Conservation (phyloP, 2,329 filamentous ascomycete species). For the Exserohilum turcica region DNA sequence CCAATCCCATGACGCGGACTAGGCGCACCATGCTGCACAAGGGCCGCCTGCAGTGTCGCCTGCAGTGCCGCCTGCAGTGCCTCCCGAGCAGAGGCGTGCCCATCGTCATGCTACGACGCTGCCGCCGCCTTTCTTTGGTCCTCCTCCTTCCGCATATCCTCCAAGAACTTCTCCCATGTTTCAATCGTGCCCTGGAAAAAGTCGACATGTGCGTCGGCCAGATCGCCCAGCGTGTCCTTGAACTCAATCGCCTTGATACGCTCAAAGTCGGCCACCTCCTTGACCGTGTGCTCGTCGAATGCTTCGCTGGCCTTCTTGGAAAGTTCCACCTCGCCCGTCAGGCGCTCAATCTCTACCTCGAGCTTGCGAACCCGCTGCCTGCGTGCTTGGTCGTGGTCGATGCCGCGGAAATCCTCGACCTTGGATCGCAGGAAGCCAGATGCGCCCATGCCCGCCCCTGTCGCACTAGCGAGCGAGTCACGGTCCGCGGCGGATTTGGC, state of each 20-base stretch:
- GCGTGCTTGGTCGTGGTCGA: constrained; percentile 91
- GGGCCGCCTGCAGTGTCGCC: no score
- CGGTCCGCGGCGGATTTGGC: constrained; percentile 87
- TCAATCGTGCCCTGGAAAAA: constrained; percentile 82
- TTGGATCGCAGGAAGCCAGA: constrained; percentile 90
- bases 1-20: neutral
- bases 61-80: neutral
- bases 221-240: constrained; percentile 78
- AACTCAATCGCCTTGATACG: constrained; percentile 95
- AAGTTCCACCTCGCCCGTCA: constrained; percentile 83
- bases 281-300: constrained; percentile 95
- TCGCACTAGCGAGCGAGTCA: constrained; percentile 73
- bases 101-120: constrained; percentile 20
- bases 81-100: neutral
- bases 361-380: constrained; percentile 87
- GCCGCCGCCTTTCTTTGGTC: constrained; percentile 38
- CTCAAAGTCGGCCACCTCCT: constrained; percentile 92
- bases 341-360: constrained; percentile 88
- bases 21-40: neutral
- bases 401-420: constrained; percentile 93
- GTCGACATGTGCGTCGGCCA: constrained; percentile 83
- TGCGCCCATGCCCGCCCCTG: constrained; percentile 69
- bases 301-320: constrained; percentile 86
- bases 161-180: constrained; percentile 89
- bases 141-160: constrained; percentile 78